Evolutionary conservation across 371 early-diverging fungal species (phyloP), one percentile per base, ranked within the genome.

Genomic region (Saksenaea vasiformis): DNA sequence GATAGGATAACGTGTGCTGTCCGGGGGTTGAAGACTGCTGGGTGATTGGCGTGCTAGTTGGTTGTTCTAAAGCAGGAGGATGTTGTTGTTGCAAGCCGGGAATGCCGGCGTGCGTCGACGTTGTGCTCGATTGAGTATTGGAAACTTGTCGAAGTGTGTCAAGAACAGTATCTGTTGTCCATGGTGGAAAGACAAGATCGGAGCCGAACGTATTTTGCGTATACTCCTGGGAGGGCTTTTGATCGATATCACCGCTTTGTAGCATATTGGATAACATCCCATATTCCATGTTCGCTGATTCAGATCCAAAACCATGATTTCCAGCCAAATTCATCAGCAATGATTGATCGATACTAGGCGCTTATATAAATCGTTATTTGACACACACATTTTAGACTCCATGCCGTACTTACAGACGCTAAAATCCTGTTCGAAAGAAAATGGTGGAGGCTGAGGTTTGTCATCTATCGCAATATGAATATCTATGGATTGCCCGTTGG

Each of bases 231-330:
- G 43, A 15, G 27, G 35, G 54, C 11, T 47, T 47, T 22, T 5
- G 24, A 54, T 28, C 58, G 15, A 27, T 14, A n/a, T 36, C 38
- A 10, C 17, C 14, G 38, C 37, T 38, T 56, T 61, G 72, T 56
- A 93, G 77, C 93, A 94, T 92, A 65, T 79, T 91, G 5, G 90
- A 89, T 19, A 94, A 72, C 53, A 92, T 86, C 11, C 87, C 80
- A 66, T 92, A 91, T 69, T 94, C 93, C 14, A 90, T 83, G 66
- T 88, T 91, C 62, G 87, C 77, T n/a, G 90, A 76, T 58, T 91
- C 90, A 2, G 92, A 92, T 41, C 87, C 90, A 79, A 93, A 94
- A 31, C 82, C 85, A 70, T 76, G 71, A 62, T 78, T 76, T 31
- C 72, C 65, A 15, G 55, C 58, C 19, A 54, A 17, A 38, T 62